Evolutionary conservation across 2,329 filamentous ascomycete genomes (phyloP), one percentile per base, ranked within the genome.

Genomic region (Curvularia verruculosa): DNA sequence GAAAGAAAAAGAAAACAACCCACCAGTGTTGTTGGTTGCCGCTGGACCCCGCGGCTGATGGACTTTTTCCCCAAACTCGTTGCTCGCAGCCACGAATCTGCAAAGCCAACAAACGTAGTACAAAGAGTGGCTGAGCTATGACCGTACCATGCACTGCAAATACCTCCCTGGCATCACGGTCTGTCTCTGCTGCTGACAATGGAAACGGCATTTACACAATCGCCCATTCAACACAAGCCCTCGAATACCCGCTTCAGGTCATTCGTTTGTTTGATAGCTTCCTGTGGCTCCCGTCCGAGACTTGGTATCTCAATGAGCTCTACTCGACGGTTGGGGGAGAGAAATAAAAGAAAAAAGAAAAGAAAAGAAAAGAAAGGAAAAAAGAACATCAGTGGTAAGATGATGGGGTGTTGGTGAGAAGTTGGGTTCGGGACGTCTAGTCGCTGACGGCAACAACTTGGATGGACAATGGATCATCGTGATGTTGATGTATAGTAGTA

Each of bases 201-300:
- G 3, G 5, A 37, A 48, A 24, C 7, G 21, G 26, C 8, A 13
- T 5, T n/a, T 12, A 48, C 8, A 8, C 19, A 48, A 48, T 48
- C 31, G 9, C 36, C 46, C 46, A 18, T 39, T 48, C 31, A 15
- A 37, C 31, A 9, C 46, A 48, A 37, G 34, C 31, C 21, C 46
- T 26, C 46, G 26, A 48, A 21, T 29, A 21, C 46, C 34, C 46
- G 31, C 31, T 37, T 48, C 31, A 48, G 46, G 46, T 15, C 21
- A 48, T 48, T 37, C 34, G 46, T 37, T 26, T 37, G 46, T 48
- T 48, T 26, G 31, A 48, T 48, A 48, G 31, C 46, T 21, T 29
- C 31, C 46, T 37, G 36, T 21, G 24, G 21, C 19, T 48, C 31
- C 34, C 46, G 31, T 26, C 36, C 46, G 31, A 48, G 31, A 37